phyloP scores from a whole-genome alignment of 2,329 filamentous ascomycete genomes.

The Aciculosporium take region DNA sequence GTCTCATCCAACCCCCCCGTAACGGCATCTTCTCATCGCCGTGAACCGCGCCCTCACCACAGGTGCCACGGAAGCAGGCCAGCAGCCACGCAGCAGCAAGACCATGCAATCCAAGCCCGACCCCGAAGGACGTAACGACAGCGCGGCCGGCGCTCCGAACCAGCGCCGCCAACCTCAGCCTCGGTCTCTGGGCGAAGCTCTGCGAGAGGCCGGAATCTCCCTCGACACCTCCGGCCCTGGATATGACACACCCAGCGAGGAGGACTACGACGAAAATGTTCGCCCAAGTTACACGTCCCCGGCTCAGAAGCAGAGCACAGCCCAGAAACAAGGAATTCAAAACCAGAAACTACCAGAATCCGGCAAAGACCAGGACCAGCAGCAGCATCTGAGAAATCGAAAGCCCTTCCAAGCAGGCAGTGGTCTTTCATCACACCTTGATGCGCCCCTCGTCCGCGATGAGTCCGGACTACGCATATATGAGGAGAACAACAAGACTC shows the following conservation, averaged over 20 bases:
- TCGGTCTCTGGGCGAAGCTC: slow-evolving; percentile 15
- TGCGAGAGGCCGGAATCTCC: slow-evolving; percentile 13
- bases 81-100: not conserved
- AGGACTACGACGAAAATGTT: slow-evolving; percentile 29
- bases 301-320: not conserved
- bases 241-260: slow-evolving; percentile 30
- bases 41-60: slow-evolving; percentile 1
- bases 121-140: not conserved
- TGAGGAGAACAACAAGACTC: slow-evolving; percentile 15
- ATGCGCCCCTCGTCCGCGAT: slow-evolving; percentile 10
- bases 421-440: not conserved
- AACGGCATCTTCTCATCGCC: not conserved
- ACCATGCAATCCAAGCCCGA: not conserved
- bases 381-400: slow-evolving; percentile 1
- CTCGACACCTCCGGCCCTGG: slow-evolving; percentile 10
- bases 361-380: not conserved
- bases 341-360: not conserved
- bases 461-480: slow-evolving; percentile 14
- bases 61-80: not conserved
- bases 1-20: not conserved
- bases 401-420: not conserved
- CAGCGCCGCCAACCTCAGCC: slow-evolving; percentile 4
- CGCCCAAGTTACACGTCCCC: slow-evolving; percentile 13
- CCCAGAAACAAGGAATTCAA: not conserved
- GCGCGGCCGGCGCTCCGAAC: not conserved